phyloP scores from a whole-genome alignment of 345 rosid species.

The Moricandia arvensis region DNA sequence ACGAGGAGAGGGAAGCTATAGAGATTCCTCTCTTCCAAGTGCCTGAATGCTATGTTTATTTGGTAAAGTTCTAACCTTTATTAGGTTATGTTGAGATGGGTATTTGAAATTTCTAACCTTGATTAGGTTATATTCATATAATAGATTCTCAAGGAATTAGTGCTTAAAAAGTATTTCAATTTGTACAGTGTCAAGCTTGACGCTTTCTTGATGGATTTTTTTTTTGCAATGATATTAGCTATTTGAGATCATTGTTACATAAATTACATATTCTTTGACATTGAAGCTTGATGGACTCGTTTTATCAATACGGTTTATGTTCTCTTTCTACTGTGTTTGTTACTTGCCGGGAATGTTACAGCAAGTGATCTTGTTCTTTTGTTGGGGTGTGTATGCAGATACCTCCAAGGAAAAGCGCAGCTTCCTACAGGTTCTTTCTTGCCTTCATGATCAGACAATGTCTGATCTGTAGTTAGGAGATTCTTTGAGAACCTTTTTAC shows the following conservation, averaged over 20 bases:
- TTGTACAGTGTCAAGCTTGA: neutral
- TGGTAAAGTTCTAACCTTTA: constrained; percentile 44
- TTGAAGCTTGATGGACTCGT: constrained; percentile 1
- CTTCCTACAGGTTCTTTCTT: constrained; percentile 80
- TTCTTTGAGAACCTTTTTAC: neutral
- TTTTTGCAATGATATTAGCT: neutral
- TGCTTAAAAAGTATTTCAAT: neutral
- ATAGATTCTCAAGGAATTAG: neutral
- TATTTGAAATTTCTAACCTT: constrained; percentile 9
- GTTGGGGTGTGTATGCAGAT: constrained; percentile 60
- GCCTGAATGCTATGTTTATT: constrained; percentile 88
- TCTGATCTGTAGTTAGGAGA: neutral
- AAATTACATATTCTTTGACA: neutral
- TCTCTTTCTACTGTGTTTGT: neutral
- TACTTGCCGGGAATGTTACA: neutral
- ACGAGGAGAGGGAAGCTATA: constrained; percentile 57
- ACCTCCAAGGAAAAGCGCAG: constrained; percentile 96
- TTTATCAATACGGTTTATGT: neutral
- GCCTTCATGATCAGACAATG: neutral
- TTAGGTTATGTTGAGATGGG: constrained; percentile 5
- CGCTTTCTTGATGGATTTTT: neutral
- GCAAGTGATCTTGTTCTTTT: constrained; percentile 9
- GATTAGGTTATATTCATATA: neutral
- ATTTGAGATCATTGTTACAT: neutral
- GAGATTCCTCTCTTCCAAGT: constrained; percentile 87